Base-by-base conservation (phyloP, 495 filamentous ascomycete species). In the Pyrenula massariospora region DNA sequence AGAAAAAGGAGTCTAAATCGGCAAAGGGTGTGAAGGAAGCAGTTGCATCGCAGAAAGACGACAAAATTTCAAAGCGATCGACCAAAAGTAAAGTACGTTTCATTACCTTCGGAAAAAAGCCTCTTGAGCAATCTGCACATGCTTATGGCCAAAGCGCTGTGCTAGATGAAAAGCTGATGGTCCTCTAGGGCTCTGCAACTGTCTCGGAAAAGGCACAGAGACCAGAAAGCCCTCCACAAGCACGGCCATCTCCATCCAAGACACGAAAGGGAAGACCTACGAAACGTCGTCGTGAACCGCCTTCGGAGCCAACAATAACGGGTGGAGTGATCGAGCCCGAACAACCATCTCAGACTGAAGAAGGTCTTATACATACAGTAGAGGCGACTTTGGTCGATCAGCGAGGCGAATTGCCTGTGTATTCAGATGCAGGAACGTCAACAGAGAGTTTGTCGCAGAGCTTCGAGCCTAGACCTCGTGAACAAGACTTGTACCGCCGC, bases 401-500 rank as follows among this genome's bases (percentile, higher is more conserved):
- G 8, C 31, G 15, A 42, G 15, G 15, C 15, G 15, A 42, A 5
- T 42, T 42, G 31, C 8, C 15, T 15, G 8, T 42, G 5, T 8
- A 15, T 42, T 42, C 31, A 42, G 31, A 42, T 42, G 31, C 31
- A 15, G 31, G 8, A 42, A 42, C 31, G 31, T 42, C 31, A 42
- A 42, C 31, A 5, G 31, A 42, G 31, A 42, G 31, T 15, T 42
- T 42, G 31, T 15, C 31, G 31, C 15, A 15, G 31, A 42, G 31
- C 31, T 5, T 42, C 31, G 31, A 42, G 31, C 31, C 15, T 11
- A 57, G 12, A 31, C 48, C 52, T 51, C 25, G 19, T 11, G 25
- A 58, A 31, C 53, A 58, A 58, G 25, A 25, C 12, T 60, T 53
- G 8, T 51, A 60, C n/a, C 55, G 56, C 24, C 49, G 53, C 12